Percentiles rank a stretch among this genome's conserved stretches.
Evolutionary conservation across 371 early-diverging fungal species (phyloP).

Genomic region (Mortierella sp.): DNA sequence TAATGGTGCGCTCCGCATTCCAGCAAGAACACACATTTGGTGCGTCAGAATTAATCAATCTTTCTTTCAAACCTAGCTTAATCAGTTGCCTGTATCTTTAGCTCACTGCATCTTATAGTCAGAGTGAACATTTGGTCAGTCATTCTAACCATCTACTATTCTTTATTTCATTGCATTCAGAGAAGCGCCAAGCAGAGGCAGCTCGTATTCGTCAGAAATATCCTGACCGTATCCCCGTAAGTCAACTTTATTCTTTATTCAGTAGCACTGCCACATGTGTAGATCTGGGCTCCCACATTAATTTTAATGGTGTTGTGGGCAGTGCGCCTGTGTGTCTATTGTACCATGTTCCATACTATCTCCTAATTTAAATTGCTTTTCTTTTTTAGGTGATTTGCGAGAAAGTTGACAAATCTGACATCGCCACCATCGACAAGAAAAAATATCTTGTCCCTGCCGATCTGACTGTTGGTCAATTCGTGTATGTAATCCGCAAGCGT

Average conservation of each 20-base stretch:
- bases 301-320: no score
- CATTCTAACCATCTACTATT: no score
- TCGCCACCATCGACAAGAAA: conserved; percentile 97
- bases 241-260: no score
- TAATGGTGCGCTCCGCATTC: conserved; percentile 25
- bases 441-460: conserved; percentile 98
- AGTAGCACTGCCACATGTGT: no score
- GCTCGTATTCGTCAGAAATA: conserved; percentile 2
- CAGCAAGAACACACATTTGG: conserved; percentile 26
- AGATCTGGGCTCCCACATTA: no score
- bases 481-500: conserved; percentile 95
- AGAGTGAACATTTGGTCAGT: no score
- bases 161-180: background rate
- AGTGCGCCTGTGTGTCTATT: no score
- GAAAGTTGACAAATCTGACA: conserved; percentile 97
- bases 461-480: conserved; percentile 96
- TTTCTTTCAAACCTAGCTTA: no score
- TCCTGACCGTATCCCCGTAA: conserved; percentile 3
- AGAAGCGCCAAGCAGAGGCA: conserved; percentile 6
- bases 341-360: no score
- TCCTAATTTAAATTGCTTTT: no score
- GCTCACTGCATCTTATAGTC: no score
- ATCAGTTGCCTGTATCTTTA: no score
- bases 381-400: conserved; percentile 93
- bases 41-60: background rate